Evolutionary conservation across 2,329 filamentous ascomycete genomes (phyloP).

Genomic region (Sphaerulina musiva): DNA sequence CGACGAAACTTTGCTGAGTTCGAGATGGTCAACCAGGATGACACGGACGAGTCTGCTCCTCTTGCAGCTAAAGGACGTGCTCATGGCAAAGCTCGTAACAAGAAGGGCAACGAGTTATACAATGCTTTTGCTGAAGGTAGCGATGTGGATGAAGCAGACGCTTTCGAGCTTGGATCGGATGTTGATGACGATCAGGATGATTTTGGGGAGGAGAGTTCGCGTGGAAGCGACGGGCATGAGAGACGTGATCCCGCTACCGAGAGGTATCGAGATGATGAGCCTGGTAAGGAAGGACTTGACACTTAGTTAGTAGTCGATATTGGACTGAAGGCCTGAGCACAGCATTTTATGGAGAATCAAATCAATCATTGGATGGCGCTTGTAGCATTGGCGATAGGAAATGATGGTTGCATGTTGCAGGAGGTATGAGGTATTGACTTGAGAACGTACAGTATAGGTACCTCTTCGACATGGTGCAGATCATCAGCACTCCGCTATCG

Average conservation of each 20-base stretch:
- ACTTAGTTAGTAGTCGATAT: neutral
- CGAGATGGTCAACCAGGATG: conserved; percentile 80
- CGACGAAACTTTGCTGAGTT: conserved; percentile 81
- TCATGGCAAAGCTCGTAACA: conserved; percentile 39
- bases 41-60: conserved; percentile 51
- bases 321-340: neutral
- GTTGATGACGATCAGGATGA: conserved; percentile 22
- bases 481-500: too few relatives aligned
- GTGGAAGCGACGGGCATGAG: conserved; percentile 10
- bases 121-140: conserved; percentile 95
- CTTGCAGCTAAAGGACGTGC: conserved; percentile 29
- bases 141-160: conserved; percentile 55
- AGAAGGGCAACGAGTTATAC: conserved; percentile 81
- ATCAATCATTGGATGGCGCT: neutral
- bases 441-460: too few relatives aligned
- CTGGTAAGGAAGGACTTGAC: conserved; percentile 9
- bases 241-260: conserved; percentile 1
- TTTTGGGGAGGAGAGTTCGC: conserved; percentile 13
- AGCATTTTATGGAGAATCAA: too few relatives aligned
- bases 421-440: too few relatives aligned
- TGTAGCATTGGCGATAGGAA: neutral
- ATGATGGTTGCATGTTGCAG: too few relatives aligned
- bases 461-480: too few relatives aligned
- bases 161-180: conserved; percentile 23
- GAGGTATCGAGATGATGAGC: conserved; percentile 21